These are phyloP conservation scores for Trichoderma sp. DNA, from an alignment of 2,329 filamentous ascomycete species.

Conservation along the genomic window DNA sequence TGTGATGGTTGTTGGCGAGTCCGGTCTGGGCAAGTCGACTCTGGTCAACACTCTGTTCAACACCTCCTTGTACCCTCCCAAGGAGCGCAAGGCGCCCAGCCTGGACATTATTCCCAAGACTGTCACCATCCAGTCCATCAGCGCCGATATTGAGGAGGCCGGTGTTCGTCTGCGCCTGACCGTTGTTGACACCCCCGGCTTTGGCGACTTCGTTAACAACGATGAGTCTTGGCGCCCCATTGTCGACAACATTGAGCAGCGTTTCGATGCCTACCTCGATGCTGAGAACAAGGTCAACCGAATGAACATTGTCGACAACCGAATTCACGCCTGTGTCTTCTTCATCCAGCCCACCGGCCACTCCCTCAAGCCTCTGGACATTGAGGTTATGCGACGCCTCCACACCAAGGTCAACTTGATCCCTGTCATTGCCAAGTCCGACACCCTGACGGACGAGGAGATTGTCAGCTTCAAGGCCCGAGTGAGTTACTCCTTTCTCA, in stretches of 20 bases:
- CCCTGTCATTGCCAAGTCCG: constrained; percentile 97
- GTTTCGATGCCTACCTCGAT: constrained; percentile 96
- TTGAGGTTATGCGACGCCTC: constrained; percentile 98
- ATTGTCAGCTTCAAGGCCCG: constrained; percentile 91
- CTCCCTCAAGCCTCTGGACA: constrained; percentile 96
- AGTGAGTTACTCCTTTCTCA: constrained; percentile 58
- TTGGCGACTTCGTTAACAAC: constrained; percentile 99
- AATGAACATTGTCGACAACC: constrained; percentile 99
- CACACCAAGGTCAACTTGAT: constrained; percentile 99
- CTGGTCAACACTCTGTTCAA: constrained; percentile 99
- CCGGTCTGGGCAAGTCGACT: constrained; percentile 97
- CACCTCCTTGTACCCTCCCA: constrained; percentile 96
- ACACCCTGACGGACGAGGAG: constrained; percentile 97
- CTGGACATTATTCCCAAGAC: constrained; percentile 99
- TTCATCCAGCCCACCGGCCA: constrained; percentile 99
- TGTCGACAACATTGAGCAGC: constrained; percentile 98
- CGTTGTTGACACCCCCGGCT: constrained; percentile 95
- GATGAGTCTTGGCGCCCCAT: constrained; percentile 99
- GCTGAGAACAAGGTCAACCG: constrained; percentile 99
- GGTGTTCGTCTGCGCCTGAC: constrained; percentile 94
- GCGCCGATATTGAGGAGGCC: constrained; percentile 96
- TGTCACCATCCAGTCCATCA: constrained; percentile 91
- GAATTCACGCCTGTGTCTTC: constrained; percentile 98
- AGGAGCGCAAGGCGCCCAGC: constrained; percentile 96
- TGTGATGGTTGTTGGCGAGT: constrained; percentile 99